phyloP scores from a whole-genome alignment of 805 yeast genomes.

The Pichia membranifaciens region DNA sequence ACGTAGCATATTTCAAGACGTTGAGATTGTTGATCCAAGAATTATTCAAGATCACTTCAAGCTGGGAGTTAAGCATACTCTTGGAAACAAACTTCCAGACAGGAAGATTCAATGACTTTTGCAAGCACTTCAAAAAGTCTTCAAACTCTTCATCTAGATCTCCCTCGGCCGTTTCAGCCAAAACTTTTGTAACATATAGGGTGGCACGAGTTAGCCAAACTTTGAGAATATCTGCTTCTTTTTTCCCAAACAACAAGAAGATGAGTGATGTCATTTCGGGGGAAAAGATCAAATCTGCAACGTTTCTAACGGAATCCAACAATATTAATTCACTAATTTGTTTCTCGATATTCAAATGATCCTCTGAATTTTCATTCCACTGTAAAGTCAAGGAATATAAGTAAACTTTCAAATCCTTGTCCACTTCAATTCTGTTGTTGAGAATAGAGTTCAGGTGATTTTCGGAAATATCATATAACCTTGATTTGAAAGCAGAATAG shows the following conservation, averaged over 20 bases:
- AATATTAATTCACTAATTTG: conserved; percentile 12
- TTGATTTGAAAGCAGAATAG: background rate
- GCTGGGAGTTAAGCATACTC: conserved; percentile 51
- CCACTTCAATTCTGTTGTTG: background rate
- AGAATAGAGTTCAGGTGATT: conserved; percentile 10
- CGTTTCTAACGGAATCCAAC: conserved; percentile 28
- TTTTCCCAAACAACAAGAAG: conserved; percentile 3
- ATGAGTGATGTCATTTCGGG: conserved; percentile 21
- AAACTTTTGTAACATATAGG: conserved; percentile 55
- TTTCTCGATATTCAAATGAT: conserved; percentile 5
- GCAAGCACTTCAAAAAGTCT: conserved; percentile 29
- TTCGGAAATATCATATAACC: conserved; percentile 7
- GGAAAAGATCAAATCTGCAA: conserved; percentile 28
- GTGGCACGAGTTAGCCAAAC: conserved; percentile 55
- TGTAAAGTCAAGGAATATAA: conserved; percentile 12
- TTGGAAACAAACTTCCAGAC: conserved; percentile 39
- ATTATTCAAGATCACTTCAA: conserved; percentile 51
- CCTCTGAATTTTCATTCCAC: background rate
- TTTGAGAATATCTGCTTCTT: conserved; percentile 27
- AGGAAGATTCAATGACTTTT: conserved; percentile 27
- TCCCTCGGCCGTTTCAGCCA: conserved; percentile 40
- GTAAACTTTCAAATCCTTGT: conserved; percentile 12
- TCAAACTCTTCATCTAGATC: conserved; percentile 26
- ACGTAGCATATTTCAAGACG: conserved; percentile 42
- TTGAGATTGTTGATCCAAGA: conserved; percentile 39